Conservation (phyloP, 129 eudicot genomes). For the Centaurea solstitialis region DNA sequence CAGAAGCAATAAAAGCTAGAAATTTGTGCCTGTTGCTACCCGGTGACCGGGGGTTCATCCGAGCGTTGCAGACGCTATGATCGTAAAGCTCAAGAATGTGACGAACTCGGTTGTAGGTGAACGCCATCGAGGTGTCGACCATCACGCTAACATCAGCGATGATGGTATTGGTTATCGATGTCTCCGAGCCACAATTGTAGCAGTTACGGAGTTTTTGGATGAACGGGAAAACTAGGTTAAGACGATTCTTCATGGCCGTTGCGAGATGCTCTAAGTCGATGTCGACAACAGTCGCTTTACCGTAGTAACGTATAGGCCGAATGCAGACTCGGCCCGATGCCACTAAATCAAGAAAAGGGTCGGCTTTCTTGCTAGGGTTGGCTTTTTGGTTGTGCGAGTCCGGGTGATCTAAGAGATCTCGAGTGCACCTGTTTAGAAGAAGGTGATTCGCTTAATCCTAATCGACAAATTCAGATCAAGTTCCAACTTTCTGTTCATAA, state of each 20-base stretch:
- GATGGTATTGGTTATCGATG: slow-evolving; percentile 12
- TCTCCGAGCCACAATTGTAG: slow-evolving; percentile 1
- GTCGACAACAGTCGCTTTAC: slow-evolving; percentile 1
- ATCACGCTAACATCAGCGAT: slow-evolving; percentile 29
- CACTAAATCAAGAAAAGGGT: not conserved
- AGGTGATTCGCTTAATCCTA: slow-evolving; percentile 14
- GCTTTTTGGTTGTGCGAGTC: not conserved
- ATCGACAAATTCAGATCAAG: not conserved
- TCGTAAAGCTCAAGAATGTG: slow-evolving; percentile 17
- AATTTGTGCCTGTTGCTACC: slow-evolving; percentile 26
- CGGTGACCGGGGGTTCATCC: slow-evolving; percentile 35
- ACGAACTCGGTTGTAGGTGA: slow-evolving; percentile 40
- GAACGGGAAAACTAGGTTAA: slow-evolving; percentile 23
- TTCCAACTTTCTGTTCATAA: not conserved
- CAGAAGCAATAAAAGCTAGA: slow-evolving; percentile 25
- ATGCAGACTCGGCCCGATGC: not conserved
- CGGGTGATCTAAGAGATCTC: not conserved
- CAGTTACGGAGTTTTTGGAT: slow-evolving; percentile 13
- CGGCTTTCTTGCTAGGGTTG: slow-evolving; percentile 1
- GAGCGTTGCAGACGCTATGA: not conserved
- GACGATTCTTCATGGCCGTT: slow-evolving; percentile 29
- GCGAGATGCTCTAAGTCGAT: slow-evolving; percentile 38
- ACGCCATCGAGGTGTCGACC: slow-evolving; percentile 28
- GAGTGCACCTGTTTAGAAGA: slow-evolving; percentile 30
- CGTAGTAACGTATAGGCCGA: not conserved